phyloP scores from a whole-genome alignment of 257 asterid genomes.

The Gentiana straminea region DNA sequence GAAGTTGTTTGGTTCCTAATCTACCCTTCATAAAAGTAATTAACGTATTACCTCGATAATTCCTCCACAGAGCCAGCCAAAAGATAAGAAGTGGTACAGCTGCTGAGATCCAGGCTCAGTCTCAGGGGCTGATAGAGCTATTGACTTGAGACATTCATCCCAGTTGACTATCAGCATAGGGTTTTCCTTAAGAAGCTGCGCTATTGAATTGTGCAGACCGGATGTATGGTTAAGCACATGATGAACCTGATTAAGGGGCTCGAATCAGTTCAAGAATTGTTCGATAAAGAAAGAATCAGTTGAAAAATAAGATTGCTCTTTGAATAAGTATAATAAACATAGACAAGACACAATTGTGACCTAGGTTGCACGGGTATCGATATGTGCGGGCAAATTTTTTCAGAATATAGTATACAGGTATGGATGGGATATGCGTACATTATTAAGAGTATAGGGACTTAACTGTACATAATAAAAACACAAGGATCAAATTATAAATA shows the following conservation, averaged over 20 bases:
- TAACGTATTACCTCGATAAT: conserved; percentile 69
- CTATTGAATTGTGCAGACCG: conserved; percentile 88
- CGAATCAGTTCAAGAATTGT: neutral
- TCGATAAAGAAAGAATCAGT: conserved; percentile 4
- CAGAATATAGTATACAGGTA: no score
- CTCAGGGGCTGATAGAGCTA: conserved; percentile 45
- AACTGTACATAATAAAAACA: no score
- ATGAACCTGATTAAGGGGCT: conserved; percentile 50
- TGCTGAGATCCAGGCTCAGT: conserved; percentile 78
- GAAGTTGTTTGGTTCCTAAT: no score
- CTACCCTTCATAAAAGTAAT: no score
- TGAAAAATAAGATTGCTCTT: neutral
- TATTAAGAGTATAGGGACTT: no score
- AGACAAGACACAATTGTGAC: neutral
- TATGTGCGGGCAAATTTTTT: no score
- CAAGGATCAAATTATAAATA: no score
- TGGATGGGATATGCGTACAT: no score
- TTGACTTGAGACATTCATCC: conserved; percentile 68
- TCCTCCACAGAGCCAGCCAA: conserved; percentile 97
- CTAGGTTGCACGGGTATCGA: no score
- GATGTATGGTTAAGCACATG: conserved; percentile 98
- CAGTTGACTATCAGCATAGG: conserved; percentile 71
- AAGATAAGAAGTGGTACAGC: conserved; percentile 76
- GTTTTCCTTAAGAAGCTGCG: conserved; percentile 49
- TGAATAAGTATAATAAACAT: neutral